These are phyloP conservation scores for Rhazya stricta DNA, from an alignment of 257 asterid species.

Conservation along the genomic window DNA sequence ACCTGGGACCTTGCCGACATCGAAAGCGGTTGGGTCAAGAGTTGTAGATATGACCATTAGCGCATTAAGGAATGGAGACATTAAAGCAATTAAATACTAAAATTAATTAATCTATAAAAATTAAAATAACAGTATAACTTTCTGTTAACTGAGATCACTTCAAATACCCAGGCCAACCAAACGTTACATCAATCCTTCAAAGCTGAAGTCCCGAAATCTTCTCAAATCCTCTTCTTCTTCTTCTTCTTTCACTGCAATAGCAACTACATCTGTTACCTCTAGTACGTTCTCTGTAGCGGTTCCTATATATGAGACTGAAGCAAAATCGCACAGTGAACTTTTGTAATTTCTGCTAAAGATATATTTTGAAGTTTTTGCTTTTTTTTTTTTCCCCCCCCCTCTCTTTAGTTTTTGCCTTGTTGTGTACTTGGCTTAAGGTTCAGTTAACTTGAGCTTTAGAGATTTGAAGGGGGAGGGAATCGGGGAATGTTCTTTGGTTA, in stretches of 20 bases:
- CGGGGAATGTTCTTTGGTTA: conserved; percentile 19
- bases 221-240: not conserved
- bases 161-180: not conserved
- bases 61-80: not conserved
- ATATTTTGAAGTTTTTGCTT: not conserved
- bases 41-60: not conserved
- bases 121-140: not conserved
- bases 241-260: not conserved
- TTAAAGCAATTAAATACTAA: not conserved
- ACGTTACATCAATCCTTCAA: not conserved
- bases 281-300: too few relatives aligned
- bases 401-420: too few relatives aligned
- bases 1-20: conserved; percentile 9
- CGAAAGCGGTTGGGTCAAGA: not conserved
- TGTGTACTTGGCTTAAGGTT: conserved; percentile 3
- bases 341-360: not conserved
- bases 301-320: not conserved
- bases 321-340: not conserved
- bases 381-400: not conserved
- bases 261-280: too few relatives aligned
- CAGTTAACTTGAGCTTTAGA: conserved; percentile 16
- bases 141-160: not conserved
- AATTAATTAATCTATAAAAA: too few relatives aligned
- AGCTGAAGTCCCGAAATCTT: not conserved
- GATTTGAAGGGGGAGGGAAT: not conserved